These are phyloP conservation scores for Penicillium sp. DNA, from an alignment of 2,329 filamentous ascomycete species.

Conservation along the genomic window DNA sequence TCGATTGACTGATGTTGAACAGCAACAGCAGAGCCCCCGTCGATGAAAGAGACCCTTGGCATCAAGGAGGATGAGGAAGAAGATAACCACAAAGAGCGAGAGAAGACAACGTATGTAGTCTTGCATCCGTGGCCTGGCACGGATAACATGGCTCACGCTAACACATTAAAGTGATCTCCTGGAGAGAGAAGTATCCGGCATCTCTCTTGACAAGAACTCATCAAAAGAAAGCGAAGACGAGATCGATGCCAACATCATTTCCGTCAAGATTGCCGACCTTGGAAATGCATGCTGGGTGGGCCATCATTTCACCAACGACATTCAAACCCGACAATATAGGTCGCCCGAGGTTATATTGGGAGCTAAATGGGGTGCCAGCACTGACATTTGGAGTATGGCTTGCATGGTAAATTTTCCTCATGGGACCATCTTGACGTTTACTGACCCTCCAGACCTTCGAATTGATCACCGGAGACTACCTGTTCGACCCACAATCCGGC, in stretches of 20 bases:
- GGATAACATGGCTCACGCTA: slow-evolving; percentile 22
- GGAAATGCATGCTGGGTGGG: slow-evolving; percentile 98
- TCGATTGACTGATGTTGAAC: slow-evolving; percentile 35
- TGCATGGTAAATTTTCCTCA: slow-evolving; percentile 68
- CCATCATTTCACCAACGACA: slow-evolving; percentile 98
- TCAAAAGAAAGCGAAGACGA: slow-evolving; percentile 28
- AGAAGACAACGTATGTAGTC: slow-evolving; percentile 85
- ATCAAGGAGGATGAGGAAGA: slow-evolving; percentile 57
- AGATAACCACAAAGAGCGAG: slow-evolving; percentile 68
- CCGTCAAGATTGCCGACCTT: slow-evolving; percentile 96
- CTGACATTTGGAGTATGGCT: slow-evolving; percentile 99
- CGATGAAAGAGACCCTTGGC: slow-evolving; percentile 53
- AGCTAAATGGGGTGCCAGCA: slow-evolving; percentile 98
- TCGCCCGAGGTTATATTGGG: slow-evolving; percentile 96
- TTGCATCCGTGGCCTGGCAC: not conserved
- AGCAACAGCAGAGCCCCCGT: slow-evolving; percentile 45
- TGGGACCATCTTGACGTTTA: not conserved
- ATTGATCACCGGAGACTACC: slow-evolving; percentile 94
- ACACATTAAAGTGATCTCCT: slow-evolving; percentile 66
- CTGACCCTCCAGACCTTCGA: slow-evolving; percentile 70
- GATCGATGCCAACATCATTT: slow-evolving; percentile 66
- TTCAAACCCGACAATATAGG: slow-evolving; percentile 94
- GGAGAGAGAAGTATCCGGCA: slow-evolving; percentile 88
- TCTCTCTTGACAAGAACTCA: slow-evolving; percentile 76
- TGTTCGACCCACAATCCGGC: slow-evolving; percentile 96